Evolutionary conservation across 2,329 filamentous ascomycete species (phyloP).

Genomic region (Myotisia sp.): DNA sequence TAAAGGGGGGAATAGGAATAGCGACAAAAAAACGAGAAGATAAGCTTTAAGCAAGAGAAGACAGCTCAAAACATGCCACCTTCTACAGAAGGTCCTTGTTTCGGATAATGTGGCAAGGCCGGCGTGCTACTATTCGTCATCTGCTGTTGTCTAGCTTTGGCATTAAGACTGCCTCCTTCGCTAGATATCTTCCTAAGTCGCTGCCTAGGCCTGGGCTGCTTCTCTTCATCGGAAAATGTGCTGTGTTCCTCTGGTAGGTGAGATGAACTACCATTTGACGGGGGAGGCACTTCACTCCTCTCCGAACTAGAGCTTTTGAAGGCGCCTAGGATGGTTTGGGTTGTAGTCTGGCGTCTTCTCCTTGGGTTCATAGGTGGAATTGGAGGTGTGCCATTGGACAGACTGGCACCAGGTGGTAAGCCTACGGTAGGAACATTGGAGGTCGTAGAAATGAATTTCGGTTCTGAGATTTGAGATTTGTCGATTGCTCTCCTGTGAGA

Average conservation of each 20-base stretch:
- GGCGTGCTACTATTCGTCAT: slow-evolving; percentile 18
- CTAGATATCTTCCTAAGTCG: slow-evolving; percentile 36
- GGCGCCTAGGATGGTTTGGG: slow-evolving; percentile 27
- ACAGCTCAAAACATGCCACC: slow-evolving; percentile 25
- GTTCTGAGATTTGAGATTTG: slow-evolving; percentile 50
- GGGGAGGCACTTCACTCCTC: slow-evolving; percentile 19
- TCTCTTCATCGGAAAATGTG: slow-evolving; percentile 30
- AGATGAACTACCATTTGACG: slow-evolving; percentile 3
- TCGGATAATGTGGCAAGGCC: slow-evolving; percentile 20
- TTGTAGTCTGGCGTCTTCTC: slow-evolving; percentile 37
- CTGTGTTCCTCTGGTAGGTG: slow-evolving; percentile 23
- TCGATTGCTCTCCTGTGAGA: slow-evolving; percentile 43
- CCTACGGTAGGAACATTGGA: slow-evolving; percentile 45
- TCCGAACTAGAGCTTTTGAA: slow-evolving; percentile 22
- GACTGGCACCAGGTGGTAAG: slow-evolving; percentile 41
- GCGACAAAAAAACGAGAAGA: slow-evolving; percentile 1
- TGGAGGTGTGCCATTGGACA: slow-evolving; percentile 42
- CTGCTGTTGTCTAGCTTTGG: slow-evolving; percentile 30
- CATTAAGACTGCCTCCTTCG: slow-evolving; percentile 36
- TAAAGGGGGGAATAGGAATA: slow-evolving; percentile 2
- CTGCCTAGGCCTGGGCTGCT: slow-evolving; percentile 24
- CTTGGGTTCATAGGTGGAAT: slow-evolving; percentile 48
- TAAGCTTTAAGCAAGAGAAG: slow-evolving; percentile 5
- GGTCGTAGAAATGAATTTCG: slow-evolving; percentile 38
- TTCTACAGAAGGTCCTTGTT: slow-evolving; percentile 18